These are phyloP conservation scores for Colletotrichum eleusines DNA, from an alignment of 2,329 filamentous ascomycete species.

Conservation along the genomic window DNA sequence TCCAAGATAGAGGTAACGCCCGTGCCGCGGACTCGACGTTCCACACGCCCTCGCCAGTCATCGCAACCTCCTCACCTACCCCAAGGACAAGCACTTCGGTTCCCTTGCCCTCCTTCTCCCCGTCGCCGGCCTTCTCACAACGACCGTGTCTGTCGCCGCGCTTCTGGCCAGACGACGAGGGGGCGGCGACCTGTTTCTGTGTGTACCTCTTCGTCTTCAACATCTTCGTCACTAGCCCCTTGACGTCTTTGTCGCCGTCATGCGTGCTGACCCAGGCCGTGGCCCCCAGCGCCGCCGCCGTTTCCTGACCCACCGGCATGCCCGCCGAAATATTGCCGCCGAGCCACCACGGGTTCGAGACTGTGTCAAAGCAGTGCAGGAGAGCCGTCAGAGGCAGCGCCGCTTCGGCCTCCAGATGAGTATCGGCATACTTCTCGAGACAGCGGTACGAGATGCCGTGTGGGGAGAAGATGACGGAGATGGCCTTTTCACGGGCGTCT, in stretches of 20 bases:
- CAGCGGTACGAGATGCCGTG: slow-evolving; percentile 69
- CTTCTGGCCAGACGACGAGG: slow-evolving; percentile 5
- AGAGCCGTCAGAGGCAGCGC: slow-evolving; percentile 73
- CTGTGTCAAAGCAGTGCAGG: slow-evolving; percentile 72
- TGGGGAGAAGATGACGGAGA: slow-evolving; percentile 74
- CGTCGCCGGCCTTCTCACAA: slow-evolving; percentile 5
- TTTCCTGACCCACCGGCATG: slow-evolving; percentile 67
- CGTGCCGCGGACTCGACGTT: slow-evolving; percentile 28
- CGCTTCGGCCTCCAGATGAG: slow-evolving; percentile 66
- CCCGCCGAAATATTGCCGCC: slow-evolving; percentile 70
- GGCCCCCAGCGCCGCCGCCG: slow-evolving; percentile 65
- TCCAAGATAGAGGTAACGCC: background rate
- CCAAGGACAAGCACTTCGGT: slow-evolving; percentile 59
- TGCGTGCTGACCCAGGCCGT: slow-evolving; percentile 72
- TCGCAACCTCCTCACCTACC: slow-evolving; percentile 57
- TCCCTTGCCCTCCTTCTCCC: slow-evolving; percentile 37
- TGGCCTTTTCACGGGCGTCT: slow-evolving; percentile 55
- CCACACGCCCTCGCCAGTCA: slow-evolving; percentile 56
- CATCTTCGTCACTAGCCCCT: slow-evolving; percentile 63
- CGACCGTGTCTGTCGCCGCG: slow-evolving; percentile 17
- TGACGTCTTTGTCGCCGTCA: slow-evolving; percentile 69
- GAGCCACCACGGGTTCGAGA: slow-evolving; percentile 71
- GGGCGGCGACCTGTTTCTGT: slow-evolving; percentile 58
- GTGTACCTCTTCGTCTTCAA: slow-evolving; percentile 61
- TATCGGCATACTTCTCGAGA: slow-evolving; percentile 67